Evolutionary conservation across 257 asterid genomes (phyloP), one percentile per base, ranked within the genome.

Genomic region (Echites panduratus): DNA sequence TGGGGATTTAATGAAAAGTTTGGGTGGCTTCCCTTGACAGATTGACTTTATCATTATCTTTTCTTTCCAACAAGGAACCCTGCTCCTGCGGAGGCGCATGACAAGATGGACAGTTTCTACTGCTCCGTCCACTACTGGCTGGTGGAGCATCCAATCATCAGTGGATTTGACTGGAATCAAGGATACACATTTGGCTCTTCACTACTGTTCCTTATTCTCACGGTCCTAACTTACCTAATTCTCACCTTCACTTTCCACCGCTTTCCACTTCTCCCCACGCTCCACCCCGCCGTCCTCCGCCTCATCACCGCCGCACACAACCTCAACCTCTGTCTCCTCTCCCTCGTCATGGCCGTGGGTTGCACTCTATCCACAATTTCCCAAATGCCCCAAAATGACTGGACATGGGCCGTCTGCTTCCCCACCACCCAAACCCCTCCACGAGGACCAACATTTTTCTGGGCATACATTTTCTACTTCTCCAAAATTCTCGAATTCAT

Each of bases 391-490:
- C 74, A 80, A 9, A 29, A 54, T 65, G 73, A 71, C 49, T 87
- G 81, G 77, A 80, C 78, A 43, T 92, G 98, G 98, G 62, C 89
- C 41, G 56, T 93, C 76, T 93, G 98, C 85, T 93, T 93, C 86
- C 98, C 98, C 12, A 32, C 77, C 76, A 56, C 68, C 65, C 70
- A 17, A 13, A 86, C 93, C 40, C 93, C 84, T 24, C 88, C 90
- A 0, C 81, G 76, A 4, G 97, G 97, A 12, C 90, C 96, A 14
- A 81, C 88, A 0, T 93, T 93, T 81, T 93, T 93, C 88, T 92
- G 97, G 97, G 98, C 96, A 45, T 90, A 90, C 85, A 81, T 89
- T 2, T 92, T 92, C 82, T 90, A 93, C 76, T 82, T 93, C 77
- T 90, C 97, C 66, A 93, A 90, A 77, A 82, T 89, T 70, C 89